Base-by-base conservation (phyloP, 805 yeast genomes). In the Pichia manshurica region DNA sequence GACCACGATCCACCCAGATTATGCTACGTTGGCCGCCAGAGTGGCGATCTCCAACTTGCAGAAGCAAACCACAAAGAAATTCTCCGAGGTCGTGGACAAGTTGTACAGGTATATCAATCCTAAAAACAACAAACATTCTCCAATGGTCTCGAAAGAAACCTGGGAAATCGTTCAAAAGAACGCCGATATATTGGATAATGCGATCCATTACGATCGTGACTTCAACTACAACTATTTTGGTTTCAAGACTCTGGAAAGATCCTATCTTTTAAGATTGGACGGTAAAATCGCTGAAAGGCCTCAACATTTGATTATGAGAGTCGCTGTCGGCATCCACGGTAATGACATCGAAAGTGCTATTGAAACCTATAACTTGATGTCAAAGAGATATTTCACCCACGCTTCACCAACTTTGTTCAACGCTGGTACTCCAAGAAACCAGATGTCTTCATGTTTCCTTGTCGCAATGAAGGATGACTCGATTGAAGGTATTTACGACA, bases 1-100 rank as follows among this genome's bases (percentile, higher is more conserved):
- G 96, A 89, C 97, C 50, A 91, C 98, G 12, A 79, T 87, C 53
- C 98, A 91, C 67, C 98, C 98, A n/a, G 98, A 93, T 70, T 90
- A 91, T 60, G 96, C 97, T 23, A 81, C 82, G 38, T 75, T 89
- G 58, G 97, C 97, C 46, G 97, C 98, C 32, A 82, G 99, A 71
- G 84, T 91, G 52, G 97, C 98, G 19, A 83, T 93, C 47, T 87
- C 96, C 37, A 88, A 88, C 66, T 75, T 93, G 63, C 97, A 91
- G 73, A 90, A 90, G 70, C 96, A 89, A 70, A 90, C 97, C 45
- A 85, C 88, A 51, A 85, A 86, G 67, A 84, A 76, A 61, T 91
- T 86, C 59, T 83, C 95, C 35, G 81, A 80, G 57, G 95, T 88
- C 42, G 70, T 86, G 47, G 75, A 76, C 51, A 82, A 83, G 49